Base-by-base conservation (phyloP, 768 basidiomycete genomes). In the Phanerochaete sordida region DNA sequence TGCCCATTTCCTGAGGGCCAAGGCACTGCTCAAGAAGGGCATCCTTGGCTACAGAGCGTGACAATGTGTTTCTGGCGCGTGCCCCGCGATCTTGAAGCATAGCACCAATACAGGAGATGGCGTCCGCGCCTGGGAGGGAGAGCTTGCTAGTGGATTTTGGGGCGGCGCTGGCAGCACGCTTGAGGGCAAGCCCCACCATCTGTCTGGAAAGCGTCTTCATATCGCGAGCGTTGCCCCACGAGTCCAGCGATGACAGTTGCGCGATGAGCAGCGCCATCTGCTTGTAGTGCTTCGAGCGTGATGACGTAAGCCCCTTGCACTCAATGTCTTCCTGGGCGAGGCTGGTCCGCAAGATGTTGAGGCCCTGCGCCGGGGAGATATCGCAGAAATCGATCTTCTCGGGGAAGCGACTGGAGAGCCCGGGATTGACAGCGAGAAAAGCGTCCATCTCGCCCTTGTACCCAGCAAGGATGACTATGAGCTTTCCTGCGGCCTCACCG, bases 171-270 rank as follows among this genome's bases (percentile, higher is more conserved):
- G 7, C 9, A 11, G 4, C 19, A 28, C 11, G 13, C 23, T 21
- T 24, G 49, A 7, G 26, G 2, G 30, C 28, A 16, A 2, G 30
- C 24, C 23, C 16, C 50, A 11, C 69, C 73, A 89, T 77, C 47
- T 76, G 69, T 65, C 80, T 82, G 0, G 81, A 70, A 4, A 87
- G 71, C 0, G 81, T 81, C 52, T 81, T 74, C 67, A 88, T 76
- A 62, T 89, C 87, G 6, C 86, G 79, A 2, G 86, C 88, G 51
- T 89, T 89, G 19, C 86, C 88, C 88, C 88, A 89, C 1, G 81
- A 80, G 3, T 76, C 73, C 0, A 87, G 70, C 11, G 60, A 43
- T 7, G 81, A 74, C 62, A 87, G 73, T 12, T 77, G 60, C 7
- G 68, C 58, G 58, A 87, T 64, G 11, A 79, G 26, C 1, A 59